These are phyloP conservation scores for Dunaliella primolecta DNA, from an alignment of 139 green algal species.

Conservation along the genomic window DNA sequence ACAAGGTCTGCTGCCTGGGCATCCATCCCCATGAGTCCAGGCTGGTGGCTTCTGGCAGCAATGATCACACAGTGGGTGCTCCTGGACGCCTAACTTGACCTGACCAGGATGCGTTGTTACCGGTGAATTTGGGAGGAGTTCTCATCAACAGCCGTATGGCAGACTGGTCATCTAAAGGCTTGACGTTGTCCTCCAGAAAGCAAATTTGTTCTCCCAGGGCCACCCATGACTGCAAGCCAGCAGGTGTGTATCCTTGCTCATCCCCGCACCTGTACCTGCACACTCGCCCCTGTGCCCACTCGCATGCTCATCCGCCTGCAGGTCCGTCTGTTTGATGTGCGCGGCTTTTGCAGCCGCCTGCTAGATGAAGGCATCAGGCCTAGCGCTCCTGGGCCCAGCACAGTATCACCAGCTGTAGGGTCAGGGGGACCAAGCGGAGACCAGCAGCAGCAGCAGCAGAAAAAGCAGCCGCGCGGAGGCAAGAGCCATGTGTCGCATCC, in stretches of 20 bases:
- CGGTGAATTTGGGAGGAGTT: no score
- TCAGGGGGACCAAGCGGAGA: not conserved
- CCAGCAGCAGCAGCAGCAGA: conserved; percentile 9
- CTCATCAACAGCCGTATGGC: no score
- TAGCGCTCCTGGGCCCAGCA: not conserved
- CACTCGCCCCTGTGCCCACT: not conserved
- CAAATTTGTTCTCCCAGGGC: no score
- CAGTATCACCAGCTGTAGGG: conserved; percentile 6
- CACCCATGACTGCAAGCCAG: no score
- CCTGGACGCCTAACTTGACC: no score
- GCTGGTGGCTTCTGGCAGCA: conserved; percentile 64
- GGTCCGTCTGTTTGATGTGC: conserved; percentile 61
- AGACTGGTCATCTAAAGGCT: no score
- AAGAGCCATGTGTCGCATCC: not conserved
- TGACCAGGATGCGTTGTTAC: no score
- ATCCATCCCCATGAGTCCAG: conserved; percentile 63
- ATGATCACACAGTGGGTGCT: conserved; percentile 65
- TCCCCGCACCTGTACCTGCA: no score
- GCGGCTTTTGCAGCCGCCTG: conserved; percentile 39
- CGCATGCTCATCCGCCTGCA: not conserved
- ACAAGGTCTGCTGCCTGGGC: conserved; percentile 50
- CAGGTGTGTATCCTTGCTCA: no score
- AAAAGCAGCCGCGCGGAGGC: not conserved
- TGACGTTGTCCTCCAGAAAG: no score
- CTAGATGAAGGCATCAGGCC: not conserved